A percentile compares a stretch with the other conserved stretches of the same genome.
Conservation (phyloP, 352 stramenopile species). For the Phytophthora cajani region DNA sequence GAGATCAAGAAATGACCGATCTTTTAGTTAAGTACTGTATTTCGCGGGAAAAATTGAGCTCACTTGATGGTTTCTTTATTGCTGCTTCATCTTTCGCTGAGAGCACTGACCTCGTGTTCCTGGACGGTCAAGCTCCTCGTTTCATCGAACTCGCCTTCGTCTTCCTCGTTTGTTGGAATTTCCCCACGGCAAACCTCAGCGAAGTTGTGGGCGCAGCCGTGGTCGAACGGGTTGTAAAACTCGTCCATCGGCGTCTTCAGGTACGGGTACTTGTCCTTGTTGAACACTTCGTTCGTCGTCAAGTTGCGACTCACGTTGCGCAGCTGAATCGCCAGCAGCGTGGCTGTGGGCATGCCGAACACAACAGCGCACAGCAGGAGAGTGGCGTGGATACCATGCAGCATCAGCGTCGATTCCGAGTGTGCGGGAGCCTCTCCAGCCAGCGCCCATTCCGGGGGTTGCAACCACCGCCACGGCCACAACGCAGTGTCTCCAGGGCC, state of each 20-base stretch:
- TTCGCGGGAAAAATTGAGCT: slow-evolving; percentile 12
- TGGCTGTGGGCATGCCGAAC: slow-evolving; percentile 72
- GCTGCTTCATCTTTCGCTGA: slow-evolving; percentile 17
- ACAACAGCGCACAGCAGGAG: slow-evolving; percentile 64
- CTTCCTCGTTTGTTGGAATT: slow-evolving; percentile 21
- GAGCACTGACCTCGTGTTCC: slow-evolving; percentile 18
- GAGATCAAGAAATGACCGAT: no score
- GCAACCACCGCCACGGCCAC: slow-evolving; percentile 35
- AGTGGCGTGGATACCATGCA: slow-evolving; percentile 62
- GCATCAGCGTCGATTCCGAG: slow-evolving; percentile 42
- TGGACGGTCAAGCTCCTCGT: slow-evolving; percentile 25
- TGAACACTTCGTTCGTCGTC: slow-evolving; percentile 90
- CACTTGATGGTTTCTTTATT: neutral
- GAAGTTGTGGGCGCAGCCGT: slow-evolving; percentile 66
- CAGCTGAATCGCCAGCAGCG: slow-evolving; percentile 70
- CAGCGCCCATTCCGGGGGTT: slow-evolving; percentile 37
- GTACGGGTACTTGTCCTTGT: slow-evolving; percentile 90
- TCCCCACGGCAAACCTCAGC: slow-evolving; percentile 51
- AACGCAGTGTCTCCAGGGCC: neutral
- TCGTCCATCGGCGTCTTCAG: slow-evolving; percentile 80
- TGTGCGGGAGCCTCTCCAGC: slow-evolving; percentile 5
- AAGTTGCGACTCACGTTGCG: slow-evolving; percentile 78
- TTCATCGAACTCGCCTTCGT: slow-evolving; percentile 21
- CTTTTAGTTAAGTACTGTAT: no score
- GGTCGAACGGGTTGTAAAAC: slow-evolving; percentile 85